Conservation (phyloP, 495 filamentous ascomycete genomes). For the Tirmania nivea region DNA sequence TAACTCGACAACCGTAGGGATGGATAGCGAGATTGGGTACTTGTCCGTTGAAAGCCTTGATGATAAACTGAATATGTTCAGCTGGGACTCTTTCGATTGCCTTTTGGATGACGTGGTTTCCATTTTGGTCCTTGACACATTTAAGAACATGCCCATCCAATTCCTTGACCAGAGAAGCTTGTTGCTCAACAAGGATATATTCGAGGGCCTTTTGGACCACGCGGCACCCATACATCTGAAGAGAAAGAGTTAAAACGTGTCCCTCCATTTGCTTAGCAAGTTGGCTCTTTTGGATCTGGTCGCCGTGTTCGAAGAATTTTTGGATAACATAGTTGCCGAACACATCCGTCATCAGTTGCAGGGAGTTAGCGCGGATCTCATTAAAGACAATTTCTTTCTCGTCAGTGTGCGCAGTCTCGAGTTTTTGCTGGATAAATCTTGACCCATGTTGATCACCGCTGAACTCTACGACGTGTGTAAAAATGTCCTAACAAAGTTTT, state of each 20-base stretch:
- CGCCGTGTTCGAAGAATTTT: constrained; percentile 93
- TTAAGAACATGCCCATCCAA: constrained; percentile 55
- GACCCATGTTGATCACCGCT: constrained; percentile 91
- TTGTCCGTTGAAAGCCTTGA: constrained; percentile 60
- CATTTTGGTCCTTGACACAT: constrained; percentile 76
- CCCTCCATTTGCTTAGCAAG: constrained; percentile 72
- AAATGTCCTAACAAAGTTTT: constrained; percentile 45
- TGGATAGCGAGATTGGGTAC: constrained; percentile 62
- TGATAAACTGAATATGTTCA: constrained; percentile 69
- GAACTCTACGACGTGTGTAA: constrained; percentile 76
- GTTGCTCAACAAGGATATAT: constrained; percentile 75
- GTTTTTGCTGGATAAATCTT: constrained; percentile 84
- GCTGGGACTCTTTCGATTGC: constrained; percentile 70
- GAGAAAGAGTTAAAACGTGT: constrained; percentile 54
- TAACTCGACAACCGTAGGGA: constrained; percentile 76
- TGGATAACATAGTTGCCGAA: constrained; percentile 98
- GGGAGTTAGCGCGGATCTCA: constrained; percentile 59
- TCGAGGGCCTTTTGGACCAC: constrained; percentile 96
- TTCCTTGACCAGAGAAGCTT: constrained; percentile 64
- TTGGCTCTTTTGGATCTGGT: constrained; percentile 75
- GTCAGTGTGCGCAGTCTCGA: constrained; percentile 87
- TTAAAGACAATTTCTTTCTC: constrained; percentile 88
- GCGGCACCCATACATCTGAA: constrained; percentile 85
- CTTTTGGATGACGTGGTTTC: constrained; percentile 94
- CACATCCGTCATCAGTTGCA: constrained; percentile 87